Conservation (phyloP, 108 stramenopile genomes). For the Pseudonitzschia multistriata region DNA sequence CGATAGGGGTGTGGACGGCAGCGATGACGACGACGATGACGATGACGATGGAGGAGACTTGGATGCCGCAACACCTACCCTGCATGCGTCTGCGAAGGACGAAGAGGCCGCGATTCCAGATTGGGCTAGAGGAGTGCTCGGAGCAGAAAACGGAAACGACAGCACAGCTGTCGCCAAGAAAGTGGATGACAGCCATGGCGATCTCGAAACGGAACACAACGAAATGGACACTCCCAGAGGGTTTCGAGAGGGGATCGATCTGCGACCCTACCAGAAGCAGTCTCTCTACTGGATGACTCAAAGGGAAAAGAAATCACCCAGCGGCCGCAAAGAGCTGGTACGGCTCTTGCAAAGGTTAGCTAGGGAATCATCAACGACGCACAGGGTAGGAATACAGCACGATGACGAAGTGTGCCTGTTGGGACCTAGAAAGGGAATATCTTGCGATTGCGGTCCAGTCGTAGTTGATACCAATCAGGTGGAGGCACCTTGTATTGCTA, state of each 20-base stretch:
- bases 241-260: conserved; percentile 30
- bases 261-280: conserved; percentile 77
- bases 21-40: conserved; percentile 22
- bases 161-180: neutral
- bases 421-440: conserved; percentile 18
- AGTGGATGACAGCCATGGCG: neutral
- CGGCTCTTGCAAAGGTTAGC: conserved; percentile 35
- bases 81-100: neutral
- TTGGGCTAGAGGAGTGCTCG: conserved; percentile 25
- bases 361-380: neutral
- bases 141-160: neutral
- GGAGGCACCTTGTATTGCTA: conserved; percentile 17
- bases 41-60: conserved; percentile 23
- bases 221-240: conserved; percentile 57
- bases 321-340: conserved; percentile 28
- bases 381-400: neutral
- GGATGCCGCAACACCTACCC: conserved; percentile 3
- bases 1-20: conserved; percentile 16
- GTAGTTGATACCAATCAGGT: conserved; percentile 34
- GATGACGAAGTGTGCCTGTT: neutral
- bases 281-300: conserved; percentile 80
- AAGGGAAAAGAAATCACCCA: conserved; percentile 42
- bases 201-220: neutral
- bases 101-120: conserved; percentile 11
- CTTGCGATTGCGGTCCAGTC: conserved; percentile 82